Evolutionary conservation across 1,284 basidiomycete genomes (phyloP).

Genomic region (Cryptococcus hybrid): DNA sequence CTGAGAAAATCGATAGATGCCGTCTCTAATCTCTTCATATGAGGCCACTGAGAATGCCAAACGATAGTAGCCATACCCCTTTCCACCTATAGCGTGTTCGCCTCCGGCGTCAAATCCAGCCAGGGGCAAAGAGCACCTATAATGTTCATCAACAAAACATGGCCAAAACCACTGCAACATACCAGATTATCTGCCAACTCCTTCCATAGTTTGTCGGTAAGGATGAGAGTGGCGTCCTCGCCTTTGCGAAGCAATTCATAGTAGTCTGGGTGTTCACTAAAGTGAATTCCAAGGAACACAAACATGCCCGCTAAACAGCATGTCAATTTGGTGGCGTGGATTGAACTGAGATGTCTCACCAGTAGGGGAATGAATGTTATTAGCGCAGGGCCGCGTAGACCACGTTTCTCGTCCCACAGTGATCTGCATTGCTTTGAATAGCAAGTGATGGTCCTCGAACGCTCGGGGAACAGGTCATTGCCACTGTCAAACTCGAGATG

Average conservation of each 20-base stretch:
- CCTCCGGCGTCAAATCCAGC: constrained; percentile 44
- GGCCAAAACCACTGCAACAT: background rate
- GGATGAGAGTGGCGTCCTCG: constrained; percentile 30
- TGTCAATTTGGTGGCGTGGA: background rate
- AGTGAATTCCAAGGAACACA: constrained; percentile 63
- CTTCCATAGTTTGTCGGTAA: constrained; percentile 43
- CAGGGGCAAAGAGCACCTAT: constrained; percentile 36
- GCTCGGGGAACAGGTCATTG: constrained; percentile 9
- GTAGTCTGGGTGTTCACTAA: constrained; percentile 61
- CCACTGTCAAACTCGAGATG: constrained; percentile 43
- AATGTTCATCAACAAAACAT: background rate
- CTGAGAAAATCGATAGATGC: constrained; percentile 40
- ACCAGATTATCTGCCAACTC: constrained; percentile 45
- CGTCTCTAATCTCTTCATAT: constrained; percentile 40
- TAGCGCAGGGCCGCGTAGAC: constrained; percentile 39
- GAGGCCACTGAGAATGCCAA: constrained; percentile 46
- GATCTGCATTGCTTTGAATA: constrained; percentile 23
- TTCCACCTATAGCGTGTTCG: constrained; percentile 40
- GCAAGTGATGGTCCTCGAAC: constrained; percentile 21
- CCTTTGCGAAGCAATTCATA: constrained; percentile 25
- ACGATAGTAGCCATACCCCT: constrained; percentile 47
- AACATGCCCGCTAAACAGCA: constrained; percentile 44
- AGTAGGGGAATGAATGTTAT: constrained; percentile 70
- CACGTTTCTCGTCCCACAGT: constrained; percentile 53
- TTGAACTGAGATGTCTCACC: constrained; percentile 32